These are phyloP conservation scores for Brassica juncea DNA, from an alignment of 345 rosid species.

Conservation along the genomic window DNA sequence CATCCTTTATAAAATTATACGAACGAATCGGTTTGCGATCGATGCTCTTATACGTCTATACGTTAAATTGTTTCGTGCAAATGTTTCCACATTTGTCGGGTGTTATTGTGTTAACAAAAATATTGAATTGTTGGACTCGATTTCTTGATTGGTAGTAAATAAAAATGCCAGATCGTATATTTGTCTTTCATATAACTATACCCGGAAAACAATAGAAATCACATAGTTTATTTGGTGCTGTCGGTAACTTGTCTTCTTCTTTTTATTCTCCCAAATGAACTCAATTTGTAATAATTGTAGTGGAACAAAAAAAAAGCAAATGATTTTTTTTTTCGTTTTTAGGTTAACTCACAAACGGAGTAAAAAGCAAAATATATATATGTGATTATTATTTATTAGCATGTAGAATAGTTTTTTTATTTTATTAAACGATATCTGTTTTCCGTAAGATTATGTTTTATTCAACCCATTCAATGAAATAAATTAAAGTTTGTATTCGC, in stretches of 20 bases:
- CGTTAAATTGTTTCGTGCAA: constrained; percentile 29
- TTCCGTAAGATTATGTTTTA: not conserved
- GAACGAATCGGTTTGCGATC: constrained; percentile 3
- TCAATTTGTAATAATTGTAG: not conserved
- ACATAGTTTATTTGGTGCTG: not conserved
- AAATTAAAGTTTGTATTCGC: not conserved
- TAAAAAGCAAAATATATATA: not conserved
- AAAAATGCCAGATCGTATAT: constrained; percentile 7
- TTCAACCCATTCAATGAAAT: not conserved
- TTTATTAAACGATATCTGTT: not conserved
- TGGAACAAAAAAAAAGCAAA: not conserved
- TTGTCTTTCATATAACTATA: not conserved
- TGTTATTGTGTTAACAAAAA: not conserved
- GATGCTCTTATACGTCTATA: constrained; percentile 27
- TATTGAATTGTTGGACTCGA: constrained; percentile 31
- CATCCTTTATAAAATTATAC: constrained; percentile 5
- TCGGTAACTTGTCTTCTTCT: constrained; percentile 24
- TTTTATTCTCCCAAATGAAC: not conserved
- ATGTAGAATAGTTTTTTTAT: not conserved
- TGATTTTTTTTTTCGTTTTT: too few relatives aligned
- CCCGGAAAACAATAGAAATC: not conserved
- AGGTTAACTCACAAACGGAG: too few relatives aligned
- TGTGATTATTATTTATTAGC: not conserved
- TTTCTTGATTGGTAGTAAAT: constrained; percentile 10
- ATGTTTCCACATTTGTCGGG: constrained; percentile 26